Evolutionary conservation across 2,329 filamentous ascomycete genomes (phyloP).

Genomic region (Emergomyces pasteurianus): DNA sequence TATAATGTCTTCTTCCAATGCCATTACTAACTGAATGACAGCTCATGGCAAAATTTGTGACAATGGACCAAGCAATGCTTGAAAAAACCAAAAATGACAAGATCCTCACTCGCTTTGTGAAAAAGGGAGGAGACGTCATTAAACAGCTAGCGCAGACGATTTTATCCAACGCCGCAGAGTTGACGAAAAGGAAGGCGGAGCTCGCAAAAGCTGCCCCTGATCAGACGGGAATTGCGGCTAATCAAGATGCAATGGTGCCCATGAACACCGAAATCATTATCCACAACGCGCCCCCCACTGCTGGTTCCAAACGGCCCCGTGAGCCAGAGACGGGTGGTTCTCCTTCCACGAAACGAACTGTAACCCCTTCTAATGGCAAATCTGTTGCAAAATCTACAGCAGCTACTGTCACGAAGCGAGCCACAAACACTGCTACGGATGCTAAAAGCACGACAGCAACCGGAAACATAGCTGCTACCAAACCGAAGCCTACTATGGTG

Average conservation of each 20-base stretch:
- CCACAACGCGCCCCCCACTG: slow-evolving; percentile 11
- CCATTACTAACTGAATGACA: slow-evolving; percentile 21
- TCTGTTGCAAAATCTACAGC: slow-evolving; percentile 16
- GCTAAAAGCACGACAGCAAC: slow-evolving; percentile 20
- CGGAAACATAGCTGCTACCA: slow-evolving; percentile 14
- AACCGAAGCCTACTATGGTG: slow-evolving; percentile 28
- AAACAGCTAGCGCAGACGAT: slow-evolving; percentile 46
- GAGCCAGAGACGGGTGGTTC: slow-evolving; percentile 26
- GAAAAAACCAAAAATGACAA: slow-evolving; percentile 50
- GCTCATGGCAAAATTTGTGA: slow-evolving; percentile 44
- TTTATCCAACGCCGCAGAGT: slow-evolving; percentile 35
- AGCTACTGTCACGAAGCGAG: slow-evolving; percentile 18
- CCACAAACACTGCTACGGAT: slow-evolving; percentile 16
- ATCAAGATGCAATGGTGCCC: not conserved
- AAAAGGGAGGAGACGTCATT: slow-evolving; percentile 45
- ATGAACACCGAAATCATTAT: slow-evolving; percentile 5
- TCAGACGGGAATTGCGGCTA: slow-evolving; percentile 4
- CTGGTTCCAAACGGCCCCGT: slow-evolving; percentile 28
- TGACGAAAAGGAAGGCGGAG: slow-evolving; percentile 33
- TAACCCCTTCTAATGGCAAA: slow-evolving; percentile 25
- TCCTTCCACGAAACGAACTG: slow-evolving; percentile 28
- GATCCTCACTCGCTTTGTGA: slow-evolving; percentile 44
- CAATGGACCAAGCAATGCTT: slow-evolving; percentile 45
- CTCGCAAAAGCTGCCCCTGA: slow-evolving; percentile 20
- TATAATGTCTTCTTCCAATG: not conserved